A percentile compares a stretch with the other conserved stretches of the same genome.
Evolutionary conservation across 176 grass and related monocot genomes (phyloP).

Genomic region (Avena eriantha): DNA sequence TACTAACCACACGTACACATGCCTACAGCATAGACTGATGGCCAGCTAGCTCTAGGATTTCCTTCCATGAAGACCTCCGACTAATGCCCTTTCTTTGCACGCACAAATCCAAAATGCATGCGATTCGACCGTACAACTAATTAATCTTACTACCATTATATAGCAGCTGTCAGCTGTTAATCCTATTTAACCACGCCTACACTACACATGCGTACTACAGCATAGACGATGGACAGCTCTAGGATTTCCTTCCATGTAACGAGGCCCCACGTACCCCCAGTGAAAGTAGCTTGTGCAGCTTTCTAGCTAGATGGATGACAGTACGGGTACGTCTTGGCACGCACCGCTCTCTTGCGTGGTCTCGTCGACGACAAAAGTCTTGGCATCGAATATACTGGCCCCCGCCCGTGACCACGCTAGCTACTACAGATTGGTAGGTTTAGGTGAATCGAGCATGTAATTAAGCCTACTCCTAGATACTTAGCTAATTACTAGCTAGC

Average conservation of each 20-base stretch:
- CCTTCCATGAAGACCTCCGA: not conserved
- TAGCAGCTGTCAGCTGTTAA: not conserved
- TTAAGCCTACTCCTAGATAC: not conserved
- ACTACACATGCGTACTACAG: too few relatives aligned
- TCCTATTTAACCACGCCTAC: not conserved
- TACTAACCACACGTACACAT: not conserved
- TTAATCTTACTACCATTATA: too few relatives aligned
- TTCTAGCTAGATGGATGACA: not conserved
- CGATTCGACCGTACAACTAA: too few relatives aligned
- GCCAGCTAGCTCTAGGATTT: not conserved
- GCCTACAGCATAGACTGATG: too few relatives aligned
- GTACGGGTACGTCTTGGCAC: not conserved
- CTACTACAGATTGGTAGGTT: not conserved
- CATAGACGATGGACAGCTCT: not conserved
- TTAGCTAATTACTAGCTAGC: too few relatives aligned
- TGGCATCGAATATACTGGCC: not conserved
- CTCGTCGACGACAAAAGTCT: not conserved
- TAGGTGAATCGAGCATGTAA: not conserved
- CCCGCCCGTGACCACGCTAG: constrained; percentile 16
- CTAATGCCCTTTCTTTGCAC: not conserved
- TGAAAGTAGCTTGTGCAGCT: not conserved
- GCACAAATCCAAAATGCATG: too few relatives aligned
- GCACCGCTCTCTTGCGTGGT: not conserved
- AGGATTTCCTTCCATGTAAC: not conserved
- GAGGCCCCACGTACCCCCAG: not conserved